Base-by-base conservation (phyloP, 768 basidiomycete genomes). In the Lyophyllum shimeji region DNA sequence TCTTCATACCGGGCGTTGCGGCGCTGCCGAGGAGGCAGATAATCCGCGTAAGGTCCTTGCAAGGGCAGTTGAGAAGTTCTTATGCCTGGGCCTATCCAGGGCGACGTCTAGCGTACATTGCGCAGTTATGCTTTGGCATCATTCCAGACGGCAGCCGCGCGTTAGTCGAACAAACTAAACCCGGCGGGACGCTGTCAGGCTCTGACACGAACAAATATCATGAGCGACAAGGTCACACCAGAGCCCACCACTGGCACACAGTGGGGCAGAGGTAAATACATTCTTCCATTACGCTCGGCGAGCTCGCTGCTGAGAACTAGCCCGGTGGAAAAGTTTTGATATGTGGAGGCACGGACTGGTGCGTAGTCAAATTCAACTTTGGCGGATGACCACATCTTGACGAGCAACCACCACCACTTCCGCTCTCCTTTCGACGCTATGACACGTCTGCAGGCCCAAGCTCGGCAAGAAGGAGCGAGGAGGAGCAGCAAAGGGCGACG, bases 321-420 rank as follows among this genome's bases (percentile, higher is more conserved):
- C 8, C 9, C 29, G 29, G n/a, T 37, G 3, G 12, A 37, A 37
- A 56, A 95, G 93, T 93, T 39, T 71, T 93, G 61, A 86, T 95
- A 61, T 89, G 87, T 64, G 93, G 93, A 51, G 93, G 93, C 50
- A 92, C 89, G 21, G 89, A 92, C 72, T 94, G 93, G 92, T 94
- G 67, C 67, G 84, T 76, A 40, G 39, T 2, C 11, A 24, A 43
- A 52, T 47, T 52, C 2, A 20, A 33, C 43, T 48, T 57, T 46
- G n/a, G 33, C 17, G 2, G 24, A 34, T 47, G 11, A 46, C 21
- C 6, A 42, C 24, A 7, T 20, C 20, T 29, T n/a, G 34, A 54
- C 43, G 34, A 40, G 43, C 23, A 29, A 56, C 37, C 45, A 46
- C 43, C 25, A 2, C 24, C 12, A 37, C 34, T 13, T 17, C 23